Conservation (phyloP, 495 filamentous ascomycete species). For the Penicillium nucicola region DNA sequence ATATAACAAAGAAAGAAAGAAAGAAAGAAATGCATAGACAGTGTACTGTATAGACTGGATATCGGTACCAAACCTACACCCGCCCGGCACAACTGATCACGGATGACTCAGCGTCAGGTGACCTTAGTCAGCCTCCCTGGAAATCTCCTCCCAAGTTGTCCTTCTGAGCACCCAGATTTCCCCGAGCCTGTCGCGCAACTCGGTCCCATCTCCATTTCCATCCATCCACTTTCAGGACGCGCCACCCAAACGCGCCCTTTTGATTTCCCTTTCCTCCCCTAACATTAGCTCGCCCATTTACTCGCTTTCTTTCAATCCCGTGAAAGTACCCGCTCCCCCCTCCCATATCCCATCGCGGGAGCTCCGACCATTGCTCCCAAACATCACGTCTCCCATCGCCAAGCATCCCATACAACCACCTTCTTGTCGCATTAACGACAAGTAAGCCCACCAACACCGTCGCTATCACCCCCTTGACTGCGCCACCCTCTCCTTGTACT, state of each 20-base stretch:
- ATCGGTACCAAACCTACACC: conserved; percentile 4
- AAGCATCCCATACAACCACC: conserved; percentile 28
- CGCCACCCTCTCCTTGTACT: conserved; percentile 5
- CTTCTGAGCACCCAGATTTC: conserved; percentile 41
- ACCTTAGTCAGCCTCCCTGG: not conserved
- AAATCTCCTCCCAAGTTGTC: conserved; percentile 10
- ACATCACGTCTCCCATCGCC: conserved; percentile 38
- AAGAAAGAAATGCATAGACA: no score
- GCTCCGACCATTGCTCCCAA: conserved; percentile 30
- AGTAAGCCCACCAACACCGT: conserved; percentile 12
- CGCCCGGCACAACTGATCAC: conserved; percentile 1
- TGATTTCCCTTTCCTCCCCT: conserved; percentile 20
- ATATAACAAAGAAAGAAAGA: no score
- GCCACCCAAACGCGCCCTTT: conserved; percentile 30
- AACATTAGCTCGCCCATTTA: conserved; percentile 20
- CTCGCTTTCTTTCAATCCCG: conserved; percentile 27
- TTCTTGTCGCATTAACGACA: conserved; percentile 29
- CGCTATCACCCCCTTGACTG: conserved; percentile 1
- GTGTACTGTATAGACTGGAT: no score
- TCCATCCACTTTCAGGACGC: conserved; percentile 37
- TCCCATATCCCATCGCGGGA: conserved; percentile 28
- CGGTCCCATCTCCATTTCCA: conserved; percentile 46
- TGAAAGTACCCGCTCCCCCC: conserved; percentile 23
- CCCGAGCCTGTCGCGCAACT: conserved; percentile 47
- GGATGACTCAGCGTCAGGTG: conserved; percentile 21